These are phyloP conservation scores for Bonnemaisonia californica DNA, from an alignment of 31 red algal genomes.

Conservation along the genomic window DNA sequence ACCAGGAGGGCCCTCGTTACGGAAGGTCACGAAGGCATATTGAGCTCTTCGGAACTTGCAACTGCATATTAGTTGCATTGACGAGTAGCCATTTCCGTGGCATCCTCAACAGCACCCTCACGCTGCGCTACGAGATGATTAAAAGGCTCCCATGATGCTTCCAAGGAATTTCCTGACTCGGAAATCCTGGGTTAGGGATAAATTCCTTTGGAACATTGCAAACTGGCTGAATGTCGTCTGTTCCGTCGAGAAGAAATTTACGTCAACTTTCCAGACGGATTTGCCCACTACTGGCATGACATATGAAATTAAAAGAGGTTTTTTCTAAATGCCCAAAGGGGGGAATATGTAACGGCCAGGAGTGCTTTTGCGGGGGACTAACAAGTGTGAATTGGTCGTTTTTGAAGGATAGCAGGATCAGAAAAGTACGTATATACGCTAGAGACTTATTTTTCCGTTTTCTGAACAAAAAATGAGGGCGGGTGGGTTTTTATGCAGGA, in stretches of 20 bases:
- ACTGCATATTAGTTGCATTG: too few species aligned
- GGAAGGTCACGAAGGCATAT: too few species aligned
- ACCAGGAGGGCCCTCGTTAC: too few species aligned
- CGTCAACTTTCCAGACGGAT: background rate
- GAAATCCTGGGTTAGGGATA: background rate
- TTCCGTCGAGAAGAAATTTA: background rate
- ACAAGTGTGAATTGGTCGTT: conserved; percentile 8
- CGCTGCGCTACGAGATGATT: too few species aligned
- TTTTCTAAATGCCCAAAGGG: conserved; percentile 2
- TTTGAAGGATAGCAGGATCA: conserved; percentile 1
- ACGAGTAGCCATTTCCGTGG: too few species aligned
- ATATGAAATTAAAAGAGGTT: background rate
- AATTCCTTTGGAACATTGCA: background rate
- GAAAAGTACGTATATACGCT: background rate
- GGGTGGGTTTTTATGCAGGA: background rate
- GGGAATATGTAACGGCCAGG: background rate
- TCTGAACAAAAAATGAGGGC: background rate
- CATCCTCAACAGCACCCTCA: too few species aligned
- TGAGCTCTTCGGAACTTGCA: too few species aligned
- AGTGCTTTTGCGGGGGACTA: background rate
- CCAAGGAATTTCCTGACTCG: background rate
- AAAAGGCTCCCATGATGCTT: conserved; percentile 14
- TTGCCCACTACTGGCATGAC: background rate
- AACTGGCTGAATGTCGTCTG: conserved; percentile 10
- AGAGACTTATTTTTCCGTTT: conserved; percentile 1